Conservation (phyloP, 305 asterid species). For the Andrographis paniculata region DNA sequence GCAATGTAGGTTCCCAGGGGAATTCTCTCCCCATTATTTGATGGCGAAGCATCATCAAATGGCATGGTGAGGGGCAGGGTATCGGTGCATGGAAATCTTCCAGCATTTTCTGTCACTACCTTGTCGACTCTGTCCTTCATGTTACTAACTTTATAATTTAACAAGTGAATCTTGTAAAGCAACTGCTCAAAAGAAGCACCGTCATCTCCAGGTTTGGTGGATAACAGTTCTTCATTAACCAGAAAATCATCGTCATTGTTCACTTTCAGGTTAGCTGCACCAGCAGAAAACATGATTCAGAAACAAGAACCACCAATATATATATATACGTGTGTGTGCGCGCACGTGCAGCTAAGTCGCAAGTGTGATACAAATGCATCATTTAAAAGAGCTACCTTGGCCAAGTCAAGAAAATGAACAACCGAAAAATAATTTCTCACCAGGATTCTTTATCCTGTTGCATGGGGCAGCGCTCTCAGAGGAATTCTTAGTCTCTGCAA, state of each 20-base stretch:
- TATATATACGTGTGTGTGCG: too few relatives aligned
- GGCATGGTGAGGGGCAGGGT: conserved; percentile 24
- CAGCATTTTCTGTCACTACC: conserved; percentile 45
- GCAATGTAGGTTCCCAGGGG: conserved; percentile 34
- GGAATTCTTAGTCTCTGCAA: conserved; percentile 45
- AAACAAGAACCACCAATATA: not conserved
- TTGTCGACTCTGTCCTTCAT: conserved; percentile 39
- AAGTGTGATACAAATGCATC: not conserved
- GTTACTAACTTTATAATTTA: conserved; percentile 35
- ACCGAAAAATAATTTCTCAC: conserved; percentile 24
- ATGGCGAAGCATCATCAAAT: conserved; percentile 9
- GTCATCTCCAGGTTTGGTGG: conserved; percentile 29
- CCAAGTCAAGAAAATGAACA: conserved; percentile 12
- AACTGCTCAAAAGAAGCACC: conserved; percentile 33
- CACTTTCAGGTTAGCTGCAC: conserved; percentile 28
- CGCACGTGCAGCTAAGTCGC: too few relatives aligned
- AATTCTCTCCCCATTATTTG: conserved; percentile 34
- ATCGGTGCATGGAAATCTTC: conserved; percentile 25
- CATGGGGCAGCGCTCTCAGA: conserved; percentile 27
- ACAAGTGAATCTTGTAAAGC: conserved; percentile 35
- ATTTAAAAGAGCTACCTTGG: too few relatives aligned
- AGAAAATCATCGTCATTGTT: conserved; percentile 26
- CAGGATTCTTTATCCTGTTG: conserved; percentile 27
- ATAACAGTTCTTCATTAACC: conserved; percentile 29
- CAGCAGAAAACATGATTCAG: conserved; percentile 8